Evolutionary conservation across 2,329 filamentous ascomycete species (phyloP).

Genomic region (Corynespora cassiicola): DNA sequence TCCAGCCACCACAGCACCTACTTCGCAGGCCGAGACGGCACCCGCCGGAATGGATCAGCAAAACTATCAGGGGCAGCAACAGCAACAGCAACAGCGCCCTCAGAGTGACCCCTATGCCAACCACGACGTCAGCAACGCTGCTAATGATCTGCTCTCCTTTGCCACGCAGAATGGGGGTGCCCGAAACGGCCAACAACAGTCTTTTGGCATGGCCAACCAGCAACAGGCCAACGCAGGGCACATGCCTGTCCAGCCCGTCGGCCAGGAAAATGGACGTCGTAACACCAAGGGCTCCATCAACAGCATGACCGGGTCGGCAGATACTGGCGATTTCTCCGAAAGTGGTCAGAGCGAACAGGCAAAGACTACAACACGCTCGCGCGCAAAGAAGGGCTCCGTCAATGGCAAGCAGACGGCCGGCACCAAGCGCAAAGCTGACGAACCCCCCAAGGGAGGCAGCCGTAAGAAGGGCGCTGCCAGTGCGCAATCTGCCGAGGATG

Average conservation of each 20-base stretch:
- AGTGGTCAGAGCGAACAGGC: conserved; percentile 68
- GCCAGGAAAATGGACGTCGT: conserved; percentile 58
- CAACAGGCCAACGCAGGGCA: conserved; percentile 50
- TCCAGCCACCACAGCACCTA: conserved; percentile 47
- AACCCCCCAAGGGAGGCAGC: conserved; percentile 69
- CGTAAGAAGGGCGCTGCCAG: conserved; percentile 70
- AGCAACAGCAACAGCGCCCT: conserved; percentile 42
- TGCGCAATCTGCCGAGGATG: conserved; percentile 60
- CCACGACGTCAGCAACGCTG: conserved; percentile 90
- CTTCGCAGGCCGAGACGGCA: conserved; percentile 52
- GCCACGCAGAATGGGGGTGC: conserved; percentile 69
- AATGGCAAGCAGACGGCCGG: conserved; percentile 43
- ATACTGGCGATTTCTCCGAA: conserved; percentile 73
- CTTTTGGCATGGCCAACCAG: conserved; percentile 52
- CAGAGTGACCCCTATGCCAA: conserved; percentile 75
- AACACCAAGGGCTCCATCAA: conserved; percentile 58
- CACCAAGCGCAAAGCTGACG: conserved; percentile 76
- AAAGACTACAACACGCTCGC: conserved; percentile 61
- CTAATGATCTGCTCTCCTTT: conserved; percentile 91
- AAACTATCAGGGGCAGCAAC: conserved; percentile 59
- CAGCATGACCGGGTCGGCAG: conserved; percentile 62
- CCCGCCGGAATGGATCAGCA: conserved; percentile 60
- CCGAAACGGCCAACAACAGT: conserved; percentile 62
- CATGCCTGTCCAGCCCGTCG: conserved; percentile 56
- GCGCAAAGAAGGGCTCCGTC: conserved; percentile 43